Conservation (phyloP, 2,329 filamentous ascomycete species). For the Trematosphaeria pertusa region DNA sequence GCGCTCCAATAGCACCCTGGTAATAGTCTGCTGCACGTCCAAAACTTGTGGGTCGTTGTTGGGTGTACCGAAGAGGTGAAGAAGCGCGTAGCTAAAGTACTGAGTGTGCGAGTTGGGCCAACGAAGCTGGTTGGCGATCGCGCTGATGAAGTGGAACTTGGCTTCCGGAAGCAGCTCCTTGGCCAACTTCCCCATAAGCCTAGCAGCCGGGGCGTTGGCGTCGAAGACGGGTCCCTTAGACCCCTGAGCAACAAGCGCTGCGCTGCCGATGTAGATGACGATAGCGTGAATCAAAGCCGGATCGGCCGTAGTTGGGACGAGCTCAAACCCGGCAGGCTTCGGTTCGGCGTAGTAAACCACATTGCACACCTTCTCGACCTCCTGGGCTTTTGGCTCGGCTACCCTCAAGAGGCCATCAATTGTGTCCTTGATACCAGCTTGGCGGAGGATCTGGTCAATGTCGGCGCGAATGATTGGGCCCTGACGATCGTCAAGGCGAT, state of each 20-base stretch:
- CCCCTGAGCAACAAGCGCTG: constrained; percentile 68
- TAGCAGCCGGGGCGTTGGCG: constrained; percentile 69
- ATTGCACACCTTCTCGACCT: constrained; percentile 77
- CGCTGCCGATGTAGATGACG: constrained; percentile 80
- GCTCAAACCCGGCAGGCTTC: constrained; percentile 69
- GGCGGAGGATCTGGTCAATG: constrained; percentile 58
- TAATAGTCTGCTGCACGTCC: constrained; percentile 89
- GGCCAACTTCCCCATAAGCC: constrained; percentile 76
- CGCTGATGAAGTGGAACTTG: constrained; percentile 82
- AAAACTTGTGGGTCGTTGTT: constrained; percentile 68
- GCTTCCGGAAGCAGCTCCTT: constrained; percentile 77
- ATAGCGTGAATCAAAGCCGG: constrained; percentile 78
- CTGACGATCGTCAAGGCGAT: constrained; percentile 76
- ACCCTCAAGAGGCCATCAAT: constrained; percentile 61
- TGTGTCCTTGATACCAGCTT: constrained; percentile 60
- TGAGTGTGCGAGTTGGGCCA: constrained; percentile 89
- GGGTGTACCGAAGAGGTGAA: constrained; percentile 75
- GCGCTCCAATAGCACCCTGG: constrained; percentile 85
- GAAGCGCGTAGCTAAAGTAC: constrained; percentile 86
- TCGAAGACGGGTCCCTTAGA: constrained; percentile 71
- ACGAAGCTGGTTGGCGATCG: constrained; percentile 89
- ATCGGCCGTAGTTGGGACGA: constrained; percentile 72
- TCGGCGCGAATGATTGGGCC: constrained; percentile 71
- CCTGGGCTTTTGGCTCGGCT: constrained; percentile 70
- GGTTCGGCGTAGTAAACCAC: constrained; percentile 68